Conservation (phyloP, 1,139 yeast species). For the Yamadazyma mexicana region DNA sequence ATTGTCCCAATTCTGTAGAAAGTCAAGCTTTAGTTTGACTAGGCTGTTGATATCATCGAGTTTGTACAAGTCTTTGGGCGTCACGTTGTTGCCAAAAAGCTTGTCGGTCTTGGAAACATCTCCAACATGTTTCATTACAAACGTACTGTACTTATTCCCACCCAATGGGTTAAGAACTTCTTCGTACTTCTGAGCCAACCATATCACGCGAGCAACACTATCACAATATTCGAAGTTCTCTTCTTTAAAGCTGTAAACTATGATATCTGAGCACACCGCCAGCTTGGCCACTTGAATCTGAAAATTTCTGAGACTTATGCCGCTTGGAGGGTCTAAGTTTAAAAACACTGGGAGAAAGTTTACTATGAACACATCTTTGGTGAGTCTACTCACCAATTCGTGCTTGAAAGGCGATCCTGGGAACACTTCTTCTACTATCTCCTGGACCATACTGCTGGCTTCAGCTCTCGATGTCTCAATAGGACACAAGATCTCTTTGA, state of each 20-base stretch:
- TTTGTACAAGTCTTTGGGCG: slow-evolving; percentile 10
- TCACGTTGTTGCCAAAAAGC: slow-evolving; percentile 2
- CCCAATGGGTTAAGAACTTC: slow-evolving; percentile 5
- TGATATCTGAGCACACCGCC: slow-evolving; percentile 66
- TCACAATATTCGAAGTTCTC: slow-evolving; percentile 22
- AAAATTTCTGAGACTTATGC: slow-evolving; percentile 72
- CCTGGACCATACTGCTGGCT: slow-evolving; percentile 24
- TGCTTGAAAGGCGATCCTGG: slow-evolving; percentile 9
- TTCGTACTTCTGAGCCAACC: slow-evolving; percentile 53
- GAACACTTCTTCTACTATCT: slow-evolving; percentile 21
- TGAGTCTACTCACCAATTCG: slow-evolving; percentile 22
- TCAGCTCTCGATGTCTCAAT: slow-evolving; percentile 40
- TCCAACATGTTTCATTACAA: slow-evolving; percentile 14
- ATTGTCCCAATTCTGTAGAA: slow-evolving; percentile 54
- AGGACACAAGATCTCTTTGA: slow-evolving; percentile 58
- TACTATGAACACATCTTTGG: slow-evolving; percentile 43
- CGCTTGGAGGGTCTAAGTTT: slow-evolving; percentile 62
- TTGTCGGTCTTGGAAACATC: not conserved
- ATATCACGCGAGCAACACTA: slow-evolving; percentile 49
- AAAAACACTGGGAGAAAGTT: slow-evolving; percentile 54
- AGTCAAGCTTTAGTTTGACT: slow-evolving; percentile 13
- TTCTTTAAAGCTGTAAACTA: slow-evolving; percentile 55
- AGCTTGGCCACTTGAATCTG: slow-evolving; percentile 74
- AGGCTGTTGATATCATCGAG: slow-evolving; percentile 14
- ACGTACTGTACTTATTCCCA: slow-evolving; percentile 17